Evolutionary conservation across 306 rosid species (phyloP).

Genomic region (Rubus parviflorus): DNA sequence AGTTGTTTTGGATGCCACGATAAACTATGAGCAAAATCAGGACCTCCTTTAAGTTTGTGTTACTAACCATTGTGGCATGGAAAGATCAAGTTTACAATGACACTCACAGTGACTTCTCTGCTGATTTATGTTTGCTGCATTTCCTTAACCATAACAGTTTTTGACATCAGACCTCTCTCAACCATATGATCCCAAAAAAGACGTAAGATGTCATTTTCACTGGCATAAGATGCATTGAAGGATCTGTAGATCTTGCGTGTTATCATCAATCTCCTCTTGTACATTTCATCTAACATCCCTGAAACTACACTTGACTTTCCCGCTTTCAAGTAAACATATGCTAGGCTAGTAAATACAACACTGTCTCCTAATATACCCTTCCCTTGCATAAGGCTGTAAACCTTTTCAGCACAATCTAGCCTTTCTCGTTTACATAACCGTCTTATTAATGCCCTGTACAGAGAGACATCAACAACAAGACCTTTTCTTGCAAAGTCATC

Average conservation of each 20-base stretch:
- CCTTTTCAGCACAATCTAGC: slow-evolving; percentile 57
- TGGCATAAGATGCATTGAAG: slow-evolving; percentile 45
- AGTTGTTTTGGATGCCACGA: not conserved
- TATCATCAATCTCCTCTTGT: slow-evolving; percentile 61
- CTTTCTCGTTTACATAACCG: slow-evolving; percentile 65
- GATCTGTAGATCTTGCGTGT: slow-evolving; percentile 62
- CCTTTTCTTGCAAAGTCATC: slow-evolving; percentile 63
- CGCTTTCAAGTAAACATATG: slow-evolving; percentile 67
- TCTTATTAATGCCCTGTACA: slow-evolving; percentile 76
- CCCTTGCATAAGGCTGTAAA: slow-evolving; percentile 50
- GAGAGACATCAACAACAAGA: slow-evolving; percentile 58
- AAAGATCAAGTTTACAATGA: not conserved
- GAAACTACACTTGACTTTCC: slow-evolving; percentile 53
- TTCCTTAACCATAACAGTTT: slow-evolving; percentile 49
- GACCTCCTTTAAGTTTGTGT: not conserved
- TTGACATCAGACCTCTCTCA: slow-evolving; percentile 70
- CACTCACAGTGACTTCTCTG: not conserved
- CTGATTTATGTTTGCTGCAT: slow-evolving; percentile 37
- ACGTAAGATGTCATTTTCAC: slow-evolving; percentile 39
- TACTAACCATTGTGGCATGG: not conserved
- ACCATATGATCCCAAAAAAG: slow-evolving; percentile 67
- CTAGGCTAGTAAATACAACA: slow-evolving; percentile 62
- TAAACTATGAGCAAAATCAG: not conserved
- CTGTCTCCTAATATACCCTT: slow-evolving; percentile 65
- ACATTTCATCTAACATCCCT: slow-evolving; percentile 63